Evolutionary conservation across 768 basidiomycete genomes (phyloP).

Genomic region (Suillus occidentalis): DNA sequence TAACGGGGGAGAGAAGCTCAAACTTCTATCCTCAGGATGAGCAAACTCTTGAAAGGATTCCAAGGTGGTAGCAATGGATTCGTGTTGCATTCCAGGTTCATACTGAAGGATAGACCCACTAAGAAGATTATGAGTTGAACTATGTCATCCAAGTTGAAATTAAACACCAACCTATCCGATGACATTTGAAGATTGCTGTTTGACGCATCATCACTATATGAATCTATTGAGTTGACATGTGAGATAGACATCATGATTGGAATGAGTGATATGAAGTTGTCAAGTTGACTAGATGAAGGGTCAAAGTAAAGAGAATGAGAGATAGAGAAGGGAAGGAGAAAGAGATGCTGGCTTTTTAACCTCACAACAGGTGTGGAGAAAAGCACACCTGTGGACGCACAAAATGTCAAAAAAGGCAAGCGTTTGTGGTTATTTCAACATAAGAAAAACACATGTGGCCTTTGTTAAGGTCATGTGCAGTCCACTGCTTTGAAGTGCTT

Average conservation of each 20-base stretch:
- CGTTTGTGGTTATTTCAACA: not conserved
- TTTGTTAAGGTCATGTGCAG: not conserved
- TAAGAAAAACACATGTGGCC: not conserved
- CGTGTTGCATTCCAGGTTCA: not conserved
- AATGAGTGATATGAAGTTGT: no score
- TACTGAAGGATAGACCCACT: not conserved
- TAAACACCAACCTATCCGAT: not conserved
- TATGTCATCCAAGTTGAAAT: not conserved
- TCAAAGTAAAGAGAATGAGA: not conserved
- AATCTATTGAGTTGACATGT: no score
- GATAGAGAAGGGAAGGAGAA: not conserved
- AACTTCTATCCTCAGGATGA: not conserved
- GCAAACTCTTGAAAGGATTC: not conserved
- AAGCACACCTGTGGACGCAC: not conserved
- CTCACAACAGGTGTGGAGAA: not conserved
- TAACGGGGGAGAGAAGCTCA: not conserved
- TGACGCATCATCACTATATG: not conserved
- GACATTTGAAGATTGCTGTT: not conserved
- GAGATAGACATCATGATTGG: not conserved
- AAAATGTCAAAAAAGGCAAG: not conserved
- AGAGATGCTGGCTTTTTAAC: not conserved
- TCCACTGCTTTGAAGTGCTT: not conserved
- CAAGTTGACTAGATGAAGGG: not conserved
- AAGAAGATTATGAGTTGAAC: not conserved
- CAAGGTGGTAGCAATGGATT: not conserved